Evolutionary conservation across 2,329 filamentous ascomycete species (phyloP).

Genomic region (Boeremia exigua): DNA sequence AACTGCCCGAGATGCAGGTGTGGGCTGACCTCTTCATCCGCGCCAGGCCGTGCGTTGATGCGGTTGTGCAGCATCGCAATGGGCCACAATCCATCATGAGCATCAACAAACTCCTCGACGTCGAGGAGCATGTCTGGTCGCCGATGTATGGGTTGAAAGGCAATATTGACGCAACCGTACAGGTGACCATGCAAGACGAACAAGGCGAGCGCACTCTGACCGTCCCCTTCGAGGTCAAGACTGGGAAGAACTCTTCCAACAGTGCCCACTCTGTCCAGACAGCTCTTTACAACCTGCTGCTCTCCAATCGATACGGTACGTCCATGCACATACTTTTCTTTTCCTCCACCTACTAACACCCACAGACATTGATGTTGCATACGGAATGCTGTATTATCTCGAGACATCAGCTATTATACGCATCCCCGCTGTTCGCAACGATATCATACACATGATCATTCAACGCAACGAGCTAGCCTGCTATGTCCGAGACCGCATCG

Average conservation of each 20-base stretch:
- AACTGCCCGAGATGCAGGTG: constrained; percentile 78
- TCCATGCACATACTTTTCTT: background rate
- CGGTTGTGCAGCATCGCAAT: constrained; percentile 79
- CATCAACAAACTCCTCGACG: constrained; percentile 90
- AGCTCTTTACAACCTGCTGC: constrained; percentile 86
- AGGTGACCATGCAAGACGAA: constrained; percentile 79
- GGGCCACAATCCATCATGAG: constrained; percentile 79
- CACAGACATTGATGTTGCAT: constrained; percentile 82
- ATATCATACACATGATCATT: constrained; percentile 95
- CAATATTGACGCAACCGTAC: constrained; percentile 95
- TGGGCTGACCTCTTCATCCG: constrained; percentile 88
- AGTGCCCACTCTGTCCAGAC: constrained; percentile 90
- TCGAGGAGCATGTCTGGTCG: constrained; percentile 98
- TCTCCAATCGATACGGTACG: constrained; percentile 86
- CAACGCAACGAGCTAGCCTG: constrained; percentile 89
- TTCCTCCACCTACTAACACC: constrained; percentile 19
- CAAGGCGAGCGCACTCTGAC: constrained; percentile 73
- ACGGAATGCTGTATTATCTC: constrained; percentile 93
- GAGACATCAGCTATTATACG: constrained; percentile 86
- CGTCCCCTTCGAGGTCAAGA: constrained; percentile 95
- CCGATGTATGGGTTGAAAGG: constrained; percentile 97
- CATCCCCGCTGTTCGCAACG: constrained; percentile 83
- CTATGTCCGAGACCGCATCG: constrained; percentile 80
- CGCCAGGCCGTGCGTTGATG: constrained; percentile 71
- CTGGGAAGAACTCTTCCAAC: constrained; percentile 79